These are phyloP conservation scores for Candida xyloterini DNA, from an alignment of 805 yeast species.

Conservation along the genomic window DNA sequence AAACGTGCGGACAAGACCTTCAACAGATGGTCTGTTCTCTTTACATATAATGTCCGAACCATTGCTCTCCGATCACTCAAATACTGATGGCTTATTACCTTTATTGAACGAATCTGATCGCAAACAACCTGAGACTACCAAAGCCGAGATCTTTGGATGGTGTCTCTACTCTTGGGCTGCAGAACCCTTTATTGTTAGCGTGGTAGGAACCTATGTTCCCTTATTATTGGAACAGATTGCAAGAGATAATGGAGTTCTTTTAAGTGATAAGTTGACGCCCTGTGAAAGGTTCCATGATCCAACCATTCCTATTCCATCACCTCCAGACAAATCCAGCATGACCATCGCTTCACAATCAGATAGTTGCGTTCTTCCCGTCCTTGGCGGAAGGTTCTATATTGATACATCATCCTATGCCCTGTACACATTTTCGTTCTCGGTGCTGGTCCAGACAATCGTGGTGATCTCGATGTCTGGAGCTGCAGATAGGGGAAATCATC, in stretches of 20 bases:
- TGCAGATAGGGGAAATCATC: constrained; percentile 59
- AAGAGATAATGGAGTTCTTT: constrained; percentile 64
- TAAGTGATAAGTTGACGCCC: constrained; percentile 54
- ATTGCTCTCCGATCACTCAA: background rate
- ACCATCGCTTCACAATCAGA: constrained; percentile 7
- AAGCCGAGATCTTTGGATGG: constrained; percentile 60
- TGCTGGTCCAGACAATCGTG: constrained; percentile 63
- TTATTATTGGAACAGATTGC: constrained; percentile 69
- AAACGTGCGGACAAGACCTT: background rate
- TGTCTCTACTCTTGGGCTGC: constrained; percentile 69
- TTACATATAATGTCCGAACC: background rate
- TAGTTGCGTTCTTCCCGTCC: constrained; percentile 34
- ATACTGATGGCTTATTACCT: background rate
- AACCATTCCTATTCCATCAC: constrained; percentile 34
- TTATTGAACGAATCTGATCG: background rate
- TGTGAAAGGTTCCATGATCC: constrained; percentile 40
- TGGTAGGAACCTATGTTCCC: constrained; percentile 77
- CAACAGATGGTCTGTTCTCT: background rate
- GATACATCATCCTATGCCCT: constrained; percentile 74
- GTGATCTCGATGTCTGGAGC: constrained; percentile 75
- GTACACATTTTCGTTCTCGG: constrained; percentile 71
- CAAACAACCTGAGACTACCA: constrained; percentile 31
- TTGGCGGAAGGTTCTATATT: constrained; percentile 39
- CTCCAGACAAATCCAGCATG: constrained; percentile 14
- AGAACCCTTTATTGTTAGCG: constrained; percentile 78